Percentiles rank a stretch among this genome's conserved stretches.
These are phyloP conservation scores for Paraphaeosphaeria sporulosa DNA, from an alignment of 2,329 filamentous ascomycete species.

Conservation along the genomic window DNA sequence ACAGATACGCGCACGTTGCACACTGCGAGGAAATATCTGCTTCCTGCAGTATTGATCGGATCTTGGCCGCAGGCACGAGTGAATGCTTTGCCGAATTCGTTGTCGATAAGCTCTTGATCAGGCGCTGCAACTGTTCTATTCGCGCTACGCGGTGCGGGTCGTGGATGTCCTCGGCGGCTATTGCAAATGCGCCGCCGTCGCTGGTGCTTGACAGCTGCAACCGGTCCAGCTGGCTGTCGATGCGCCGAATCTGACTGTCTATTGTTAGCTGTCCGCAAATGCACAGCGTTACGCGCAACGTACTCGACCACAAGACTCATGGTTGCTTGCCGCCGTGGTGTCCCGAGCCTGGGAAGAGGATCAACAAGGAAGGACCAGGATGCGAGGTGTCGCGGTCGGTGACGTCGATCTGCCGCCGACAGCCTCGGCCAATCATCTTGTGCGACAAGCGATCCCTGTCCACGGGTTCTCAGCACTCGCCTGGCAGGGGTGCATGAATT, in stretches of 20 bases:
- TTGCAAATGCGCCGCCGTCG: slow-evolving; percentile 23
- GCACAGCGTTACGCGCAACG: slow-evolving; percentile 20
- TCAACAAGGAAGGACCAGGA: slow-evolving; percentile 9
- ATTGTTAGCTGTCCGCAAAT: slow-evolving; percentile 15
- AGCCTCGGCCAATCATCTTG: slow-evolving; percentile 19
- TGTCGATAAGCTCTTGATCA: slow-evolving; percentile 75
- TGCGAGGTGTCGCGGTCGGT: slow-evolving; percentile 9
- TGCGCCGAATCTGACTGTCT: slow-evolving; percentile 61
- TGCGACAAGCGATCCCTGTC: background rate
- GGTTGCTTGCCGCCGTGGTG: slow-evolving; percentile 28
- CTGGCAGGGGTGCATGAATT: too few relatives aligned
- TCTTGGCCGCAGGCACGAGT: slow-evolving; percentile 63
- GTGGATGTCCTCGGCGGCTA: slow-evolving; percentile 44
- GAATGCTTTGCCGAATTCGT: slow-evolving; percentile 70
- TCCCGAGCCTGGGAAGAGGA: background rate
- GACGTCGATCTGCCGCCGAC: slow-evolving; percentile 20
- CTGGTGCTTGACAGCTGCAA: slow-evolving; percentile 57
- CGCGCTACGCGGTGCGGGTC: slow-evolving; percentile 56
- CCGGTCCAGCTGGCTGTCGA: slow-evolving; percentile 66
- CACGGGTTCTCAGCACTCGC: too few relatives aligned
- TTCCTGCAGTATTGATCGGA: slow-evolving; percentile 69
- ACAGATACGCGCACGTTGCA: slow-evolving; percentile 50
- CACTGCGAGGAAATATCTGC: slow-evolving; percentile 61
- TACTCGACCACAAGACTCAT: slow-evolving; percentile 55
- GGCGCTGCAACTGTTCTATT: slow-evolving; percentile 66